phyloP scores from a whole-genome alignment of 352 stramenopile genomes.

The Blastocystis sp. region DNA sequence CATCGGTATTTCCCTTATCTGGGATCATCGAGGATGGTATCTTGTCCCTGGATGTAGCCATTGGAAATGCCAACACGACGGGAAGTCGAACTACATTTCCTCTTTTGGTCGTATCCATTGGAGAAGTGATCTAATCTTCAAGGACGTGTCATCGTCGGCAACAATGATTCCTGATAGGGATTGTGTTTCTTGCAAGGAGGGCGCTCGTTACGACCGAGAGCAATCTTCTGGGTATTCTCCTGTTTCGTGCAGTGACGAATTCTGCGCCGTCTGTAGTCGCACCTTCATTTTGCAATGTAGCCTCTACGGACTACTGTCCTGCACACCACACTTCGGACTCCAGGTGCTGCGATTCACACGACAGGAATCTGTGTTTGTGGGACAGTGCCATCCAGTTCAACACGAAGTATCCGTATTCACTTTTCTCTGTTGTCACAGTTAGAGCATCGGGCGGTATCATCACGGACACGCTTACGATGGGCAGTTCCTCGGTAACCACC shows the following conservation, averaged over 20 bases:
- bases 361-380: not conserved
- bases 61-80: not conserved
- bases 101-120: not conserved
- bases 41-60: not conserved
- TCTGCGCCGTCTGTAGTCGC: not conserved
- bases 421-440: not conserved
- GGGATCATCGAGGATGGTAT: not conserved
- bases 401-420: not conserved
- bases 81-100: not conserved
- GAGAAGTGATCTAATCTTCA: not conserved
- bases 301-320: not conserved
- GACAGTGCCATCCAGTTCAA: slow-evolving; percentile 30
- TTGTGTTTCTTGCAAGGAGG: not conserved
- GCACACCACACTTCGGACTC: not conserved
- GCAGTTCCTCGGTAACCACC: not conserved
- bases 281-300: not conserved
- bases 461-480: not conserved
- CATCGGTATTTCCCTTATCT: not conserved
- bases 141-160: slow-evolving; percentile 29
- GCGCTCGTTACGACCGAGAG: not conserved
- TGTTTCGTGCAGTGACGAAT: not conserved
- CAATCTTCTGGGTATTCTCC: not conserved
- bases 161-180: slow-evolving; percentile 33
- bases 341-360: slow-evolving; percentile 19
- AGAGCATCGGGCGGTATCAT: slow-evolving; percentile 20